These are phyloP conservation scores for Penicillium waksmanii DNA, from an alignment of 495 filamentous ascomycete genomes.

Conservation along the genomic window DNA sequence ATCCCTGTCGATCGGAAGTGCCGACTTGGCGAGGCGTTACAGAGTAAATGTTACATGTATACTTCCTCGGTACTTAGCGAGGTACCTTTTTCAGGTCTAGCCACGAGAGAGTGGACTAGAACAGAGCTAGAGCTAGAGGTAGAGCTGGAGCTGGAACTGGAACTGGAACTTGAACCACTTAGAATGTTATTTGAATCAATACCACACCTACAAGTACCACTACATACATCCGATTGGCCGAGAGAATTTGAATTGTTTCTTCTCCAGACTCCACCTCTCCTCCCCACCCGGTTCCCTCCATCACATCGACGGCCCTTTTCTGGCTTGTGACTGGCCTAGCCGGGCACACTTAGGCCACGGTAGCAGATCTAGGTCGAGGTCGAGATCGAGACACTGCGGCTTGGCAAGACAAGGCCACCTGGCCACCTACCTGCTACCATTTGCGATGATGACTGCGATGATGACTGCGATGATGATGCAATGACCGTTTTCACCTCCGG, in stretches of 20 bases:
- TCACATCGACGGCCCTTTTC: neutral
- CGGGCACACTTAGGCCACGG: no score
- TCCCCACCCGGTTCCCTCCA: neutral
- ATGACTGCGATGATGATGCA: no score
- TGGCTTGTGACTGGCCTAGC: conserved; percentile 3
- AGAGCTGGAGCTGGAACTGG: no score
- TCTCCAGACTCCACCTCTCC: conserved; percentile 2
- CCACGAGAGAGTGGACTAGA: neutral
- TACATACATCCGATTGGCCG: neutral
- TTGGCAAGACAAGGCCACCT: no score
- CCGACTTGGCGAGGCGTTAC: neutral
- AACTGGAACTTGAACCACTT: no score
- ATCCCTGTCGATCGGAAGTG: conserved; percentile 3
- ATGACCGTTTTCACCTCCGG: no score
- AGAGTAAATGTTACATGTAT: neutral
- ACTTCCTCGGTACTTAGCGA: neutral
- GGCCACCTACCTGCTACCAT: no score
- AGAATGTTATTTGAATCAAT: no score
- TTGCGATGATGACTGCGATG: no score
- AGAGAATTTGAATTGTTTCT: neutral
- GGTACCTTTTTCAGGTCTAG: no score
- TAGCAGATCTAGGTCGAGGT: neutral
- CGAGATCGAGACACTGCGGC: no score
- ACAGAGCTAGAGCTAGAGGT: neutral
- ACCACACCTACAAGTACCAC: no score